Evolutionary conservation across 345 rosid genomes (phyloP), one percentile per base, ranked within the genome.

Genomic region (Aurinia saxatilis): DNA sequence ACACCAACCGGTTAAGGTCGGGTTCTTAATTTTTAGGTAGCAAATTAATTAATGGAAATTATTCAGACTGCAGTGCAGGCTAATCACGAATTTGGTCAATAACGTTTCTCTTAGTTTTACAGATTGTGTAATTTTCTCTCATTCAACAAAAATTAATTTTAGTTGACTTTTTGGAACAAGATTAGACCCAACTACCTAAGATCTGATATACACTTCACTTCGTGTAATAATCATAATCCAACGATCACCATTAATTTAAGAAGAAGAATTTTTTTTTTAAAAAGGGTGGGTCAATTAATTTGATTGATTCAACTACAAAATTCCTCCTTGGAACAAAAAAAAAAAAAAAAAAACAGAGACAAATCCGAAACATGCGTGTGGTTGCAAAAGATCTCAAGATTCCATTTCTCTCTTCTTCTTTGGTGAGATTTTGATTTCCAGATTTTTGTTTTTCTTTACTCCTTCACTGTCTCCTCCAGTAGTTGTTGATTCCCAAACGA

Each of bases 341-440:
- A n/a, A n/a, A n/a, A n/a, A n/a, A n/a, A n/a, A n/a, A n/a, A n/a
- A n/a, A n/a, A n/a, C n/a, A n/a, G n/a, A 57, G 21, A 66, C 33
- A 56, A 59, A 4, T 33, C 60, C 38, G 54, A 68, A 42, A 68
- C 73, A 59, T 52, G 67, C 67, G 51, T 52, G 55, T 51, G 39
- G 47, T 23, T 34, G 13, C 40, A 15, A 60, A 33, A 66, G 63
- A 66, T 66, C 71, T 66, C 41, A 51, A 53, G 44, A 45, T 69
- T 60, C 34, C 16, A n/a, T 47, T 23, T 30, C 37, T 57, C 39
- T 47, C 35, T 8, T 30, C 50, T 33, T 58, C 62, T 10, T 52
- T 53, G 50, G 73, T 69, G 49, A 69, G 67, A 27, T 69, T 61
- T 45, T 41, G 55, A 27, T 60, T 44, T 17, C 49, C 10, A n/a